Conservation (phyloP, 179 eudicot genomes). For the Gypsophila paniculata region DNA sequence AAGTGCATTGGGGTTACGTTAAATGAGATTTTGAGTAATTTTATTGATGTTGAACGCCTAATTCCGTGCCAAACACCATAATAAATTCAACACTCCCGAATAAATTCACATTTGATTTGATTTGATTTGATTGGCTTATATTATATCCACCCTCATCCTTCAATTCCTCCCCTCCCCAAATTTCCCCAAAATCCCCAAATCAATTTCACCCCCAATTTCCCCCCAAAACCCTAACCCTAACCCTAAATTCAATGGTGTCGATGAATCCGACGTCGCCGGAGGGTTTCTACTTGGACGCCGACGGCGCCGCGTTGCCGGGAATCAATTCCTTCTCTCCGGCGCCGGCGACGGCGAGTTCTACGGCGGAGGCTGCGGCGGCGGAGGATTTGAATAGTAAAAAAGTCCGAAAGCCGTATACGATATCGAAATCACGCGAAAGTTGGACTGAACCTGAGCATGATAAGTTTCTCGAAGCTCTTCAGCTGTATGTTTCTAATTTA, state of each 20-base stretch:
- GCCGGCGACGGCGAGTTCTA: conserved; percentile 28
- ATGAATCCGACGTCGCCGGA: conserved; percentile 51
- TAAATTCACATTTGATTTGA: too few species aligned
- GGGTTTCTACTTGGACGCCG: conserved; percentile 52
- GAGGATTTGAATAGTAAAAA: conserved; percentile 51
- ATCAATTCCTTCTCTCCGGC: conserved; percentile 32
- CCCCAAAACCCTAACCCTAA: background rate
- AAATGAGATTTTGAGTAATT: too few species aligned
- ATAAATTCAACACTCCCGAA: too few species aligned
- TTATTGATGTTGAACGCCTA: too few species aligned
- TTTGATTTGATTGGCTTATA: too few species aligned
- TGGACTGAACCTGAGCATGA: conserved; percentile 99
- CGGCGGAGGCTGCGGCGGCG: background rate
- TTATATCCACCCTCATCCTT: too few species aligned
- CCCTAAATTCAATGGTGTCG: conserved; percentile 50
- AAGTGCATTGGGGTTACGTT: too few species aligned
- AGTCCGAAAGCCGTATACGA: conserved; percentile 85
- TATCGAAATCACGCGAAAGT: conserved; percentile 87
- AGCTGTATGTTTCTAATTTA: conserved; percentile 53
- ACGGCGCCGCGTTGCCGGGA: conserved; percentile 58
- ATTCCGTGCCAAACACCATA: too few species aligned
- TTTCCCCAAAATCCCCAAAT: background rate
- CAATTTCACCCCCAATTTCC: background rate
- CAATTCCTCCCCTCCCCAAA: too few species aligned
- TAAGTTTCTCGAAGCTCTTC: conserved; percentile 96